Evolutionary conservation across 2,329 filamentous ascomycete genomes (phyloP).

Genomic region (Epichloe coenophiala): DNA sequence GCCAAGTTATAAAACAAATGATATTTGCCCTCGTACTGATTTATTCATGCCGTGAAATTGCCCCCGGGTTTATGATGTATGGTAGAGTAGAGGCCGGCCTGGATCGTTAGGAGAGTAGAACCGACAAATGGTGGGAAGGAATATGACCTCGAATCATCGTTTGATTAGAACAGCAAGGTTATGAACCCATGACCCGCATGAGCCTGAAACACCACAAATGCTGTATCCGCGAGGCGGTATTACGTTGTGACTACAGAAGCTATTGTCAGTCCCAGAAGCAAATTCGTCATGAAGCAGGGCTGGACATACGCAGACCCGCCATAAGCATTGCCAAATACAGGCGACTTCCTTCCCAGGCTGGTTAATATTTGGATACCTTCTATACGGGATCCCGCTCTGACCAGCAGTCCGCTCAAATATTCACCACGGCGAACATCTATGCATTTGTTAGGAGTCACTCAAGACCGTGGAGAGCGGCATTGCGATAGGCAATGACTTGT

Average conservation of each 20-base stretch:
- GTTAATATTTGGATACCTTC: constrained; percentile 86
- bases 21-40: not conserved
- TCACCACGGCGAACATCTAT: constrained; percentile 76
- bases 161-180: constrained; percentile 65
- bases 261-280: not conserved
- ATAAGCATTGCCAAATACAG: constrained; percentile 66
- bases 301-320: constrained; percentile 69
- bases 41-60: not conserved
- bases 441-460: constrained; percentile 31
- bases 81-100: not conserved
- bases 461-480: constrained; percentile 64
- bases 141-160: constrained; percentile 11
- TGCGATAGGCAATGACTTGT: constrained; percentile 64
- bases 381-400: constrained; percentile 70
- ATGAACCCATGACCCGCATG: constrained; percentile 69
- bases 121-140: not conserved
- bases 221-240: constrained; percentile 82
- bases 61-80: not conserved
- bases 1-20: not conserved
- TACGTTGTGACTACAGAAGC: constrained; percentile 56
- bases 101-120: not conserved
- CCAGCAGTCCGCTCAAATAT: constrained; percentile 71
- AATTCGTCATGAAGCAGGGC: not conserved
- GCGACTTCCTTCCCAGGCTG: constrained; percentile 73
- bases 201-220: constrained; percentile 77